Conservation (phyloP, 225 moss, liverwort and hornwort genomes). For the Sphagnum contortum region DNA sequence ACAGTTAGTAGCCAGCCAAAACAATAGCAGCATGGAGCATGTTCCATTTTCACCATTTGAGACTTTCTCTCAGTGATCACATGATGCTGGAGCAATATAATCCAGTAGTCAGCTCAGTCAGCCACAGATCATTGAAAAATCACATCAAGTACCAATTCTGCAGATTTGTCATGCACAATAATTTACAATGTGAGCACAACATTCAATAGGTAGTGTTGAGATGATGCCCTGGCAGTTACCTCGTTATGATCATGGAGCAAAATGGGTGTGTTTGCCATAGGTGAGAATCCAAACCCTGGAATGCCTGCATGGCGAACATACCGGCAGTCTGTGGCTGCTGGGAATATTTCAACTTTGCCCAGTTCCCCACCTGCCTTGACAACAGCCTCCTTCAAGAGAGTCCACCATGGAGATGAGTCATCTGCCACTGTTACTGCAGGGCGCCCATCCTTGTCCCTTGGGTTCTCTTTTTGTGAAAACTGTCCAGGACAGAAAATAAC, state of each 20-base stretch:
- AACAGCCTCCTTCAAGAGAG: conserved; percentile 47
- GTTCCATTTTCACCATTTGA: too few relatives aligned
- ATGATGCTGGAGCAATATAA: too few relatives aligned
- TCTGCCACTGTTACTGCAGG: conserved; percentile 38
- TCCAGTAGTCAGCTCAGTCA: too few relatives aligned
- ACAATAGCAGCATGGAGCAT: too few relatives aligned
- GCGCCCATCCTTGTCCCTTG: conserved; percentile 32
- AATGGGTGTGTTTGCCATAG: conserved; percentile 87
- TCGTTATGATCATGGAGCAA: conserved; percentile 84
- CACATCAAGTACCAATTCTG: too few relatives aligned
- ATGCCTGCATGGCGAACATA: conserved; percentile 51
- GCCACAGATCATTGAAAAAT: too few relatives aligned
- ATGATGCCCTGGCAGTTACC: conserved; percentile 19
- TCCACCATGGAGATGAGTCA: conserved; percentile 86
- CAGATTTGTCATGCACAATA: too few relatives aligned
- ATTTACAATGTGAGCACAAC: background rate
- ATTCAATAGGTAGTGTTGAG: background rate
- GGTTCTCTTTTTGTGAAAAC: conserved; percentile 38
- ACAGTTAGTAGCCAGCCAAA: background rate
- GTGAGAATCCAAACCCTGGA: conserved; percentile 71
- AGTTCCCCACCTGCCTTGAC: conserved; percentile 64
- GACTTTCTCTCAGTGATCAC: too few relatives aligned
- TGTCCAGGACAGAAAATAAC: conserved; percentile 11
- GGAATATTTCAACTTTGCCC: conserved; percentile 62
- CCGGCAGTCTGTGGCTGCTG: conserved; percentile 64